Evolutionary conservation across 805 yeast genomes (phyloP), one percentile per base, ranked within the genome.

Genomic region (Zygoascus bituminiphila): DNA sequence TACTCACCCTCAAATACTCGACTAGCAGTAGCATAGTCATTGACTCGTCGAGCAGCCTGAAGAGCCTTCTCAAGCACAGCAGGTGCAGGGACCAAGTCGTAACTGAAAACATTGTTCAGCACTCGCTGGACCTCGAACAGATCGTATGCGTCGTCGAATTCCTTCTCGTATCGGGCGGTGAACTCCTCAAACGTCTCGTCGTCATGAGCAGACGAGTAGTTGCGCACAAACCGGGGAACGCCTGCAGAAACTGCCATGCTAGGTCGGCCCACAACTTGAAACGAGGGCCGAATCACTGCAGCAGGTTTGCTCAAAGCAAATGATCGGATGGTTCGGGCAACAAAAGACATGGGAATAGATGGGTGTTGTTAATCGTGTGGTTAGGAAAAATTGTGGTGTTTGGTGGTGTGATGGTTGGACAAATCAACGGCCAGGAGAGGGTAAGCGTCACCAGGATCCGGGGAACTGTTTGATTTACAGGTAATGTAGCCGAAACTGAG

Each of bases 21-120:
- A 59, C 88, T 93, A 49, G 98, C 98, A 52, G 98, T 89, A 53
- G 98, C 96, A 74, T 87, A 87, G 75, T 93, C 98, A 72, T 93
- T 88, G 59, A 93, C 98, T 74, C 98, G 87, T 82, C 98, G 89
- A 61, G 97, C 89, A 43, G 98, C 98, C 74, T 86, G 82, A 66
- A 93, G 77, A 44, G 98, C 98, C 72, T 84, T 86, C 73, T 87
- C 96, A 64, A 93, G 78, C 54, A 93, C 98, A 54, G 84, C 79
- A 58, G 98, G 98, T 25, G 98, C 91, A 58, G 98, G 98, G 49
- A 93, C 98, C 70, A 93, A 80, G 73, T 93, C 98, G 76, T 93
- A 93, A 14, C 98, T 86, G 76, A 93, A 93, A 71, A 95, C 88
- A 76, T 93, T 93, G 82, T 94, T 93, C 67, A 93, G 79, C 53